Percentiles rank a stretch among this genome's conserved stretches.
These are phyloP conservation scores for Sungouiozyma ichnusensis DNA, from an alignment of 805 yeast genomes.

Conservation along the genomic window DNA sequence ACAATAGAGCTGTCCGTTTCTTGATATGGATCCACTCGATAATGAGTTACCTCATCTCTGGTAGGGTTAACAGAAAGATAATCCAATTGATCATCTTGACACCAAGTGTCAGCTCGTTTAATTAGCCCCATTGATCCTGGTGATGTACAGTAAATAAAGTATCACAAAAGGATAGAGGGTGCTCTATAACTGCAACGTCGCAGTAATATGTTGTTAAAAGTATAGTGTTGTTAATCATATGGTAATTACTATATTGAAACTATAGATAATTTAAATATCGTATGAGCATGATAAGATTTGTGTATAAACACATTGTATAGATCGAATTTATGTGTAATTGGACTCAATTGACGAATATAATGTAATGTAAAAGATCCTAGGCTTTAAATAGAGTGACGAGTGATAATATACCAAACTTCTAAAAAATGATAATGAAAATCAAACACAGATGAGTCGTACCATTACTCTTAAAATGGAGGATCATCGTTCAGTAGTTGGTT, in stretches of 20 bases:
- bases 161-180: too few species aligned
- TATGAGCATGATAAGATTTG: background rate
- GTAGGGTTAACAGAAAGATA: slow-evolving; percentile 60
- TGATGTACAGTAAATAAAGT: too few species aligned
- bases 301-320: too few species aligned
- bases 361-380: too few species aligned
- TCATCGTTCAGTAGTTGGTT: slow-evolving; percentile 1
- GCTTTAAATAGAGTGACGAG: too few species aligned
- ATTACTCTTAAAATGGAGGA: background rate
- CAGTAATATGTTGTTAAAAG: too few species aligned
- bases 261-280: background rate
- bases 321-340: too few species aligned
- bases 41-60: slow-evolving; percentile 67
- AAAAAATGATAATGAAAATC: background rate
- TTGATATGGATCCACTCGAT: slow-evolving; percentile 41
- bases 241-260: background rate
- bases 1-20: slow-evolving; percentile 44
- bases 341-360: too few species aligned
- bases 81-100: slow-evolving; percentile 23
- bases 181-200: too few species aligned
- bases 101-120: slow-evolving; percentile 25
- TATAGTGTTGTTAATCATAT: background rate
- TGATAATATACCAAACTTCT: too few species aligned
- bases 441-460: background rate
- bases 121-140: slow-evolving; percentile 25